Evolutionary conservation across 1,284 basidiomycete species (phyloP), one percentile per base, ranked within the genome.

Genomic region (Naganishia albida): DNA sequence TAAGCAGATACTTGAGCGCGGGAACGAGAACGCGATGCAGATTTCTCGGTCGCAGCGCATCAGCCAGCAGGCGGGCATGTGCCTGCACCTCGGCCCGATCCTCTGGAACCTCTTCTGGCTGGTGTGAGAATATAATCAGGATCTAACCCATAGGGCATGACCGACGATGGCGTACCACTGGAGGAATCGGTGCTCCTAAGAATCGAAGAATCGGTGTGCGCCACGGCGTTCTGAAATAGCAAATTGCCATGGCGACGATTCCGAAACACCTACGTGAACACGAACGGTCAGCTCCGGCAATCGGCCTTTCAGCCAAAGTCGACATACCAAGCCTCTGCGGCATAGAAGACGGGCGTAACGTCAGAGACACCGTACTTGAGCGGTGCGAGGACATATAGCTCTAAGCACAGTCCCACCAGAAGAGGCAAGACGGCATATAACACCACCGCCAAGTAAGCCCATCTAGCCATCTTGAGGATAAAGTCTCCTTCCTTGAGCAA

Each of bases 331-430:
- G 67, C 57, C 54, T 68, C 67, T 23, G 51, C 26, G 3, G 53
- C 53, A 46, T 68, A 65, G 49, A 68, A 68, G 1, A 68, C 59
- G 7, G 67, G 67, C 8, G 67, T 68, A 40, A 68, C 62, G 26
- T 57, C 46, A 28, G 67, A 65, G 26, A 26, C 34, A n/a, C 67
- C 67, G 28, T 65, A 68, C 40, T 65, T 68, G 8, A 65, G 26
- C 23, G 67, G 67, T 39, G 62, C 57, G 18, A 65, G 26, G 42
- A 68, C 60, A 44, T 68, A 68, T 12, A 68, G 64, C n/a, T 68
- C 67, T 34, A 65, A 39, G 16, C 38, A 40, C 34, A 68, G 49
- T 13, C 59, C 65, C 7, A 63, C 10, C n/a, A 53, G 51, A 7
- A 66, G 23, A n/a, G 65, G 62, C 25, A 49, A 28, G 8, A 67